Percentiles rank a stretch among this genome's conserved stretches.
These are phyloP conservation scores for Parachlorella kessleri DNA, from an alignment of 139 green algal species.

Conservation along the genomic window DNA sequence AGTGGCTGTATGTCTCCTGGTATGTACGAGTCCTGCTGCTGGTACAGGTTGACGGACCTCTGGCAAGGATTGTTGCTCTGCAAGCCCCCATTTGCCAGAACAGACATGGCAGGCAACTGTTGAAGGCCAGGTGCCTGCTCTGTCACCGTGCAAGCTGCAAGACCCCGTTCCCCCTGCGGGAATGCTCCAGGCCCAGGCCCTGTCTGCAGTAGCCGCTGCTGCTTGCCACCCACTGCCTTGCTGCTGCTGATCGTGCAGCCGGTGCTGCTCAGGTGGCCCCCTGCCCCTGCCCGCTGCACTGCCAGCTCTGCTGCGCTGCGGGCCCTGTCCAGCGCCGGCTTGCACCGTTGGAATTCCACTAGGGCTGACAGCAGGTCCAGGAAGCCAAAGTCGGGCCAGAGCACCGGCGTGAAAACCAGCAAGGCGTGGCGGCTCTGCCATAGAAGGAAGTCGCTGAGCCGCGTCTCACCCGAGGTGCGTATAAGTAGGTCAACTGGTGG, in stretches of 20 bases:
- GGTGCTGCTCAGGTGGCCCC: neutral
- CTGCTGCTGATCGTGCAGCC: neutral
- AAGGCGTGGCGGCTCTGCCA: conserved; percentile 74
- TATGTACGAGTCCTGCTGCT: too few relatives aligned
- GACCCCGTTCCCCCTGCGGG: too few relatives aligned
- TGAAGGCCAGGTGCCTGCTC: too few relatives aligned
- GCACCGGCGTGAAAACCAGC: conserved; percentile 71
- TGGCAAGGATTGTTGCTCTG: too few relatives aligned
- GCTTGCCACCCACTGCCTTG: neutral
- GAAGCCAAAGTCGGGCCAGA: conserved; percentile 93
- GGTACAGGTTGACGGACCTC: too few relatives aligned
- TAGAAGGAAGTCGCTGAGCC: conserved; percentile 91
- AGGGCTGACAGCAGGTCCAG: conserved; percentile 66
- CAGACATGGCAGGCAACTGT: too few relatives aligned
- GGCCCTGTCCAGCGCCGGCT: conserved; percentile 13
- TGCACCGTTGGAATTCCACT: conserved; percentile 55
- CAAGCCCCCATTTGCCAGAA: too few relatives aligned
- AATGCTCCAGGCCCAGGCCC: too few relatives aligned
- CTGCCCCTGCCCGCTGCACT: too few relatives aligned
- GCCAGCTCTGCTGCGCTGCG: too few relatives aligned
- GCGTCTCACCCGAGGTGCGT: conserved; percentile 87
- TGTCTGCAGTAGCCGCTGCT: neutral
- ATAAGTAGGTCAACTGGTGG: conserved; percentile 87
- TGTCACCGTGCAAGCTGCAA: too few relatives aligned
- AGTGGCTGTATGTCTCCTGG: too few relatives aligned